Conservation (phyloP, 2,329 filamentous ascomycete species). For the Pseudogymnoascus sp. region DNA sequence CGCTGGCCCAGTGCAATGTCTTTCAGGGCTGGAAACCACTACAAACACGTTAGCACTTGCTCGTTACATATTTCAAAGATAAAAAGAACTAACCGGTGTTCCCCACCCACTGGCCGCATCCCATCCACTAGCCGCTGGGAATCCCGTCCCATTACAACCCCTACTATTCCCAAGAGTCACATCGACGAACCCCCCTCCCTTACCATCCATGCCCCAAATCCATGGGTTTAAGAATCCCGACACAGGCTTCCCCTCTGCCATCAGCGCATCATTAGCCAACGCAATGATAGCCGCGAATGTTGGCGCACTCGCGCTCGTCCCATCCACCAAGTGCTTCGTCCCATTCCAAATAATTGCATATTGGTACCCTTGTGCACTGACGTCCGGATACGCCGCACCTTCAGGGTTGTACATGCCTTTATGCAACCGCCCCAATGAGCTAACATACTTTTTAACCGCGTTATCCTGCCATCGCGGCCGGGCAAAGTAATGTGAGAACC, state of each 20-base stretch:
- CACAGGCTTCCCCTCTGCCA: conserved; percentile 11
- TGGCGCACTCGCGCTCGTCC: conserved; percentile 38
- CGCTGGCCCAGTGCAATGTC: neutral
- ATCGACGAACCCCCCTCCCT: conserved; percentile 35
- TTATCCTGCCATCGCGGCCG: conserved; percentile 13
- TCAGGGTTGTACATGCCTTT: conserved; percentile 27
- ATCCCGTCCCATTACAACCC: conserved; percentile 29
- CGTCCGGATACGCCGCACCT: conserved; percentile 44
- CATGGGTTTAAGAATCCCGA: conserved; percentile 32
- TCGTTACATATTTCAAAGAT: neutral
- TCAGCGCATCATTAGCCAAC: conserved; percentile 13
- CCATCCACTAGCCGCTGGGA: conserved; percentile 28
- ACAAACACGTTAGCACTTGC: neutral
- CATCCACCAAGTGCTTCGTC: conserved; percentile 9
- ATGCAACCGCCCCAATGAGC: conserved; percentile 9
- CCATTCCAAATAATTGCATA: conserved; percentile 13
- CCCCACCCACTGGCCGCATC: conserved; percentile 32
- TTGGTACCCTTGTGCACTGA: conserved; percentile 20
- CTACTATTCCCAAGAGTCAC: conserved; percentile 32
- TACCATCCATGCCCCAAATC: conserved; percentile 39
- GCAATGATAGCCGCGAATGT: conserved; percentile 47
- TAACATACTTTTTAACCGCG: conserved; percentile 13
- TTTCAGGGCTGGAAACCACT: neutral
- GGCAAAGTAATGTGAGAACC: conserved; percentile 17
- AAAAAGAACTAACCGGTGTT: conserved; percentile 20